Evolutionary conservation across 768 basidiomycete genomes (phyloP), one percentile per base, ranked within the genome.

Genomic region (Russula abietina): DNA sequence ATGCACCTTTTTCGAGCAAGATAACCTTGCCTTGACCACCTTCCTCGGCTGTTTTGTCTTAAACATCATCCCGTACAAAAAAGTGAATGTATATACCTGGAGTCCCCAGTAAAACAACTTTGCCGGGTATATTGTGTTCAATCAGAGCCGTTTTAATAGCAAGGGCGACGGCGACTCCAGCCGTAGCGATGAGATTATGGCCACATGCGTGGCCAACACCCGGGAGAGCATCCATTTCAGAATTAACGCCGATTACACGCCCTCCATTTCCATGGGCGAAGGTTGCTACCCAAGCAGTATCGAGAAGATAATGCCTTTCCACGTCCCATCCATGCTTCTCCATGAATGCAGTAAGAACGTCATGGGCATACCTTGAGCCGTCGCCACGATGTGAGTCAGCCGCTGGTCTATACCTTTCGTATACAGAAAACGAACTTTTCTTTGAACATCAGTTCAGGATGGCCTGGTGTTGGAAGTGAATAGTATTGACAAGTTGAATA

Each of bases 141-240:
- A 85, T 74, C 63, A 92, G 74, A 0, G 82, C 87, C 6, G 78
- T 78, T 69, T 83, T 86, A n/a, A 87, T 79, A 0, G 85, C 87
- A 57, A 83, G 78, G 0, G 89, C 86, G 30, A 89, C 80, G 2
- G 85, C 88, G 14, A 91, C 85, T 4, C 89, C 89, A 59, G 78
- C 68, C 26, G 91, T 88, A 1, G 87, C 89, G 56, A 93, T 92
- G 53, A 93, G 76, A 68, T 92, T 92, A 70, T 93, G 90, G 3
- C 90, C 90, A 68, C 90, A 92, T 1, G 86, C 88, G 65, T 89
- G 88, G 0, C 88, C 74, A 46, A 75, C 68, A 26, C 73, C 70
- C 6, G 71, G 70, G 41, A 78, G 74, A 1, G 77, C 78, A 61
- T 79, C 77, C 70, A 72, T 83, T 80, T 92, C 91, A 17, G 89